These are phyloP conservation scores for Rhodotorula mucilaginosa DNA, from an alignment of 1,284 basidiomycete genomes.

Conservation along the genomic window DNA sequence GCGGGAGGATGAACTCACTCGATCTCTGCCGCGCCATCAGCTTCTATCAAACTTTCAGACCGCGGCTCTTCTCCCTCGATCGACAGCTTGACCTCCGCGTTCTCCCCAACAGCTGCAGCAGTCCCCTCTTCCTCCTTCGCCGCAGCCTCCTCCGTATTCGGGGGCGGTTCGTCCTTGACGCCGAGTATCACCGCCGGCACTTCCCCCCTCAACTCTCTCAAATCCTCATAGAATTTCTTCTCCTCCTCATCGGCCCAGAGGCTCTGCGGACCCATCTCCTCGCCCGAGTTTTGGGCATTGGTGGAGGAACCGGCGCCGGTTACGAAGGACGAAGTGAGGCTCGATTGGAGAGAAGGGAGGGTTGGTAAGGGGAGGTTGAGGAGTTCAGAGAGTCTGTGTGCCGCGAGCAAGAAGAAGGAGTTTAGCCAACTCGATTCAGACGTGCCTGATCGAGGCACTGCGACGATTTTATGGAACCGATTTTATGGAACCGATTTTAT, in stretches of 20 bases:
- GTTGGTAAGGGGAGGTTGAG: slow-evolving; percentile 75
- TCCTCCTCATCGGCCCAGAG: slow-evolving; percentile 99
- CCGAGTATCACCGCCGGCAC: slow-evolving; percentile 85
- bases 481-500: too few species aligned
- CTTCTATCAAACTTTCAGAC: background rate
- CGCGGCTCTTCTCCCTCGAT: background rate
- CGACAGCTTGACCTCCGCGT: slow-evolving; percentile 1
- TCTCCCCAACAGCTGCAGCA: background rate
- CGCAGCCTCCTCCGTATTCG: slow-evolving; percentile 26
- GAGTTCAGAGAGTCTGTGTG: slow-evolving; percentile 74
- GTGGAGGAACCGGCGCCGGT: slow-evolving; percentile 27
- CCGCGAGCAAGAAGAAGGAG: too few species aligned
- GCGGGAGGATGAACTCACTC: slow-evolving; percentile 6
- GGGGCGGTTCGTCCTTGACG: slow-evolving; percentile 16
- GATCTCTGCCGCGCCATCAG: background rate
- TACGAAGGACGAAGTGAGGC: slow-evolving; percentile 36
- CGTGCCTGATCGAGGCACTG: too few species aligned
- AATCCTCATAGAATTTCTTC: slow-evolving; percentile 86
- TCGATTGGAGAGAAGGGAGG: slow-evolving; percentile 71
- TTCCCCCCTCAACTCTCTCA: slow-evolving; percentile 85
- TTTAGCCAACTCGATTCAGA: background rate
- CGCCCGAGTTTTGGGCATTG: slow-evolving; percentile 1
- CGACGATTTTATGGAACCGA: too few species aligned
- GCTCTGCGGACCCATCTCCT: slow-evolving; percentile 57
- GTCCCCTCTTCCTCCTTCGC: slow-evolving; percentile 41